Evolutionary conservation across 352 stramenopile genomes (phyloP), one percentile per base, ranked within the genome.

Genomic region (Globisporangium paroecandrum): DNA sequence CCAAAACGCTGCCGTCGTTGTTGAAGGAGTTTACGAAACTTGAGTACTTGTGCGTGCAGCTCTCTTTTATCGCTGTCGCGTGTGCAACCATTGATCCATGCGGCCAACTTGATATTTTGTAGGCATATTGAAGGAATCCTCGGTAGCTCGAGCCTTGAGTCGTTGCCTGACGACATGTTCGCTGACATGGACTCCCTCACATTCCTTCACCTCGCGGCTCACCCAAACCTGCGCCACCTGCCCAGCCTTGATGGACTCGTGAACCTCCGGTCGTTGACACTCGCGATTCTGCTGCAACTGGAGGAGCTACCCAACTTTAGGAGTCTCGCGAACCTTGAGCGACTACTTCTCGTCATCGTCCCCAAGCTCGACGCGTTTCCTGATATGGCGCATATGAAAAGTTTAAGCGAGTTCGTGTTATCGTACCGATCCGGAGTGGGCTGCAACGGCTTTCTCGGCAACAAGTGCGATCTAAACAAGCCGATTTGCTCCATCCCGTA

Each of bases 361-460:
- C 2, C 24, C 2, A 8, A 2, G 18, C 2, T 73, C 15, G 32
- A 49, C 15, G 20, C 12, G 7, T 43, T 74, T 10, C 69, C 69
- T 0, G 64, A 70, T n/a, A 60, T 74, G 58, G 10, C 41, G 0
- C 51, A 64, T 5, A 9, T 67, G 7, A 43, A 1, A 3, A 56
- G 36, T 9, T 18, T 74, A 4, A 49, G 64, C 3, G 5, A 22
- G 2, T 68, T 74, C 32, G 32, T 22, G 1, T 51, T 56, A 1
- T 20, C 32, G 15, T 46, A 59, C 32, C 32, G 32, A 38, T 7
- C 5, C 4, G 5, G 5, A 7, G 8, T 65, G 13, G 68, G 64
- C 51, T 74, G 69, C 53, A 74, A 71, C 24, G 69, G 69, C 4
- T 74, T 74, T 24, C 29, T 66, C 0, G 41, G 34, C 20, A 24